Evolutionary conservation across 176 grass and related monocot genomes (phyloP), one percentile per base, ranked within the genome.

Genomic region (Calamus simplicifolius): DNA sequence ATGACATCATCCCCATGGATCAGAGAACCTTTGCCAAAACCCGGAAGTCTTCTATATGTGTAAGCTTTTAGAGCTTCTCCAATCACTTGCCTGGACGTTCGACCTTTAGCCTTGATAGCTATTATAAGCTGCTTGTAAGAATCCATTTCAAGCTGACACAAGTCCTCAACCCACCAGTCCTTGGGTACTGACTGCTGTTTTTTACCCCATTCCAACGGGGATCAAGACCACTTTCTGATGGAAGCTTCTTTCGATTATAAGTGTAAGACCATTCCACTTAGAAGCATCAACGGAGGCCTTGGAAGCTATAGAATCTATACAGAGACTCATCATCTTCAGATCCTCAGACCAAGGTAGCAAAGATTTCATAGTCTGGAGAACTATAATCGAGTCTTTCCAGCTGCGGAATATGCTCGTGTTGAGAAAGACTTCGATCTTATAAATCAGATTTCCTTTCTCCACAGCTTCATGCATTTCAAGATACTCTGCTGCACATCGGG

Each of bases 311-410:
- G 83, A 90, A 23, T 98, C 93, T 35, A 98, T 85, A 84, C 93
- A 98, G 57, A 80, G 75, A 52, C 51, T 85, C 48, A 89, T 85
- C 84, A 98, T 69, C 58, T 89, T 89, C 59, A 98, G 79, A 61
- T 98, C 84, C 63, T 98, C 93, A 66, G 80, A 79, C 79, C 84
- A 98, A 61, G 87, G 87, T 73, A 91, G 75, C 54, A 88, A 75
- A 75, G 79, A 78, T 69, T 78, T 98, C 71, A 82, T 83, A 50
- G 93, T 98, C 53, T 89, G 87, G 74, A 98, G 93, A 52, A 80
- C 81, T 51, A 98, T 98, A 31, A 98, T 98, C 4, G 84, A 89
- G 48, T 98, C 93, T 76, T 98, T 98, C 93, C 93, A 98, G 60
- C 84, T 85, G 10, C 75, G 73, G 6, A 92, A 88, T 75, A 98